Percentiles rank a stretch among this genome's conserved stretches.
Conservation (phyloP, 2,329 filamentous ascomycete genomes). For the Aspergillus pseudoviridinutans region DNA sequence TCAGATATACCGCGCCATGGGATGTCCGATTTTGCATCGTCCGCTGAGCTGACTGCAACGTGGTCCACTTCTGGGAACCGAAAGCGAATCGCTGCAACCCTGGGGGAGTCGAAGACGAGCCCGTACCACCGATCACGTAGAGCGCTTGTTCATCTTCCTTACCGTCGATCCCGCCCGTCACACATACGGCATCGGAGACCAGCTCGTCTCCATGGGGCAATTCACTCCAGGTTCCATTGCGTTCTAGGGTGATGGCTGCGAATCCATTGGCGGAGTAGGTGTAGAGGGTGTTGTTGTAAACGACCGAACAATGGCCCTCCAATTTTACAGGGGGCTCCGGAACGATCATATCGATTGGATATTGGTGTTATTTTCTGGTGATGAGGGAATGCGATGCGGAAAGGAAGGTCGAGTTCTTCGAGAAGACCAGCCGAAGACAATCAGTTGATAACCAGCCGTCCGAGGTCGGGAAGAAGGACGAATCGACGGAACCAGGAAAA, state of each 20-base stretch:
- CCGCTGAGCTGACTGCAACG: conserved; percentile 45
- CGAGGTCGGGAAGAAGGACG: conserved; percentile 10
- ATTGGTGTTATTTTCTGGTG: background rate
- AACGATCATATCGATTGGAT: conserved; percentile 57
- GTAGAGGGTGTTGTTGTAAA: conserved; percentile 79
- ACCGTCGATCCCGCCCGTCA: conserved; percentile 60
- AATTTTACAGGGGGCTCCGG: conserved; percentile 68
- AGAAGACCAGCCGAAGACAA: conserved; percentile 29
- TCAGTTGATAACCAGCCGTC: conserved; percentile 25
- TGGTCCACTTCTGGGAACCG: conserved; percentile 55
- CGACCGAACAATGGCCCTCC: conserved; percentile 73
- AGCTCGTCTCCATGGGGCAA: conserved; percentile 62
- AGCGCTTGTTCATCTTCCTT: conserved; percentile 60
- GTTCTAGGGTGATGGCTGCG: conserved; percentile 64
- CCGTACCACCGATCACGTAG: conserved; percentile 77
- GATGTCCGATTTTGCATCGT: conserved; percentile 66
- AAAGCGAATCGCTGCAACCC: conserved; percentile 72
- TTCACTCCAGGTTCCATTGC: conserved; percentile 68
- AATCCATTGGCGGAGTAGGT: conserved; percentile 73
- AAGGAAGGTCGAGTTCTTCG: conserved; percentile 11
- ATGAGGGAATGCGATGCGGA: background rate
- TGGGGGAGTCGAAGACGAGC: conserved; percentile 56
- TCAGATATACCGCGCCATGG: conserved; percentile 73
- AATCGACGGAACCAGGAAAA: conserved; percentile 18
- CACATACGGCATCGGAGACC: conserved; percentile 73